phyloP scores from a whole-genome alignment of 495 filamentous ascomycete species.

The Cairneyella variabilis region DNA sequence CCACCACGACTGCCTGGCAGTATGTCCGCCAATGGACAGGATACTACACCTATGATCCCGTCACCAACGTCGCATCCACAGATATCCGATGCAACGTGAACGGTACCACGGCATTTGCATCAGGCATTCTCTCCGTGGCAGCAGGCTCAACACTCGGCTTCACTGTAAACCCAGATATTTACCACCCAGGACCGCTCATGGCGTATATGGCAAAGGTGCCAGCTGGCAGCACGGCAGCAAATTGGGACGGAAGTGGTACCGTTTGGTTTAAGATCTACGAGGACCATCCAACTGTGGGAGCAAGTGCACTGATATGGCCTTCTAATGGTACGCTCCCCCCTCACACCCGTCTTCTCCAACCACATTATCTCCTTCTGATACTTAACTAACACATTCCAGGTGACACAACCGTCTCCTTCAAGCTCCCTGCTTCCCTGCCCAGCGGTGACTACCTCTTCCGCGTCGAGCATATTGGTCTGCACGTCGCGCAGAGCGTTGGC shows the following conservation, averaged over 20 bases:
- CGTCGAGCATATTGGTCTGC: conserved; percentile 55
- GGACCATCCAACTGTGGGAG: conserved; percentile 34
- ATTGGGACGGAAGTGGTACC: conserved; percentile 46
- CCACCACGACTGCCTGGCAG: conserved; percentile 9
- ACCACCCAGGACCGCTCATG: conserved; percentile 56
- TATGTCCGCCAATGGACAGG: conserved; percentile 33
- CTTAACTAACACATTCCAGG: neutral
- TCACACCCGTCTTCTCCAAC: no score
- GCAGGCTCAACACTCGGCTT: conserved; percentile 51
- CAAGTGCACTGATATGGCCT: conserved; percentile 20
- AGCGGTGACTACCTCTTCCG: conserved; percentile 59
- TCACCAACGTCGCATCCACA: conserved; percentile 43
- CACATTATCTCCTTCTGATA: neutral
- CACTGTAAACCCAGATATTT: conserved; percentile 47
- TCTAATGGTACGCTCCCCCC: conserved; percentile 13
- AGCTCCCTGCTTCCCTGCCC: conserved; percentile 49
- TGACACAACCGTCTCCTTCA: conserved; percentile 39
- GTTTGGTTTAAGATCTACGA: conserved; percentile 56
- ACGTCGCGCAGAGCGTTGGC: conserved; percentile 42
- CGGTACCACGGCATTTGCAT: conserved; percentile 38
- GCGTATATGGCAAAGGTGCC: conserved; percentile 55
- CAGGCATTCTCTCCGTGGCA: conserved; percentile 35
- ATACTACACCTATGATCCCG: conserved; percentile 32
- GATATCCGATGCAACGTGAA: conserved; percentile 57
- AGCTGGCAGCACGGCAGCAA: conserved; percentile 35